Base-by-base conservation (phyloP, 805 yeast genomes). In the Zygoascus tannicola region DNA sequence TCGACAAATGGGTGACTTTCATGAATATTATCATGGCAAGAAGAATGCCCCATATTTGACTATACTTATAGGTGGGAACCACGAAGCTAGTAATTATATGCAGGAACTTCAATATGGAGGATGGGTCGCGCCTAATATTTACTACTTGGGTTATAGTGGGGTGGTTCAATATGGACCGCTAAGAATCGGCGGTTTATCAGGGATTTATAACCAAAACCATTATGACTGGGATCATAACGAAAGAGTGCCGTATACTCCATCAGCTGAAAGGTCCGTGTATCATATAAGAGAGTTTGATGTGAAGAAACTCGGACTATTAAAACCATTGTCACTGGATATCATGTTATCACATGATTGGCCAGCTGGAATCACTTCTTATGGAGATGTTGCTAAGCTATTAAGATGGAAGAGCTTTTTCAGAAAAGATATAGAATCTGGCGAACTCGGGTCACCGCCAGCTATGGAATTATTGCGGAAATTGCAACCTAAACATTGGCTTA, bases 341-440 rank as follows among this genome's bases (percentile, higher is more conserved):
- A 69, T 81, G 58, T 48, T 90, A 43, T 75, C 85, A 26, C 98
- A 92, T 62, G 98, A 92, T 65, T 92, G 98, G 98, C 98, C 98
- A 0, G 78, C 70, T 34, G 85, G 83, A 2, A 78, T 88, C 7
- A 81, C 73, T 35, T 63, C 75, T 4, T 64, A 73, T 59, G 97
- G 97, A 0, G 60, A 83, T 53, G 15, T 68, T n/a, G 50, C 59
- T 0, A 45, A 53, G 20, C 64, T 92, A 8, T 54, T 90, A 20
- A 55, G 57, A 22, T 50, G 54, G 10, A 92, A 92, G 58, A 85
- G 82, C 0, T 82, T 71, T 55, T 84, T 92, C 59, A 67, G 64
- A 47, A 54, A 56, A 1, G 97, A 90, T 59, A 71, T 87, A 1
- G 62, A 68, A 2, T 63, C 63, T 1, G 75, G 77, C 1, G 64